Evolutionary conservation across 352 stramenopile genomes (phyloP).

Genomic region (Pythium aphanidermatum): DNA sequence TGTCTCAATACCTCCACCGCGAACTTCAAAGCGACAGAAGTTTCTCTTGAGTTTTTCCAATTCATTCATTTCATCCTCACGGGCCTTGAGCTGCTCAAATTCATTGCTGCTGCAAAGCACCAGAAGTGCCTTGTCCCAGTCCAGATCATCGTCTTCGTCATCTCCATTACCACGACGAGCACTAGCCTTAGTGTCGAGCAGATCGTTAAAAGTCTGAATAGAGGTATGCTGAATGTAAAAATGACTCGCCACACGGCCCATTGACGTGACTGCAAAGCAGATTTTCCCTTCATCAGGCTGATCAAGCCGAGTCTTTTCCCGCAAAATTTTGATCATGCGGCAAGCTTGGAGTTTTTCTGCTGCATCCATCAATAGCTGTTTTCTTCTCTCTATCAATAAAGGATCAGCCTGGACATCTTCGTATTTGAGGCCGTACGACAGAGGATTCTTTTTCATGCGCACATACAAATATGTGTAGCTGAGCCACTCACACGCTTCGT

Average conservation of each 20-base stretch:
- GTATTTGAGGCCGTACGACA: slow-evolving; percentile 96
- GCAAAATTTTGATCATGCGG: slow-evolving; percentile 81
- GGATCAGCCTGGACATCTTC: slow-evolving; percentile 92
- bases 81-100: slow-evolving; percentile 95
- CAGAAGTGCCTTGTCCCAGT: slow-evolving; percentile 63
- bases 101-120: slow-evolving; percentile 87
- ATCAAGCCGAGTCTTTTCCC: slow-evolving; percentile 32
- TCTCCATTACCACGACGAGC: not conserved
- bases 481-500: slow-evolving; percentile 96
- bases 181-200: slow-evolving; percentile 67
- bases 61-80: slow-evolving; percentile 94
- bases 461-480: slow-evolving; percentile 99
- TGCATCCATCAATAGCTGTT: slow-evolving; percentile 65
- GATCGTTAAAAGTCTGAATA: slow-evolving; percentile 97
- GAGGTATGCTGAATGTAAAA: slow-evolving; percentile 99
- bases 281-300: slow-evolving; percentile 37
- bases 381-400: slow-evolving; percentile 59
- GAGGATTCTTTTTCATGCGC: slow-evolving; percentile 97
- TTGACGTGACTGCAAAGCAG: slow-evolving; percentile 91
- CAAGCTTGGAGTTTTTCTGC: slow-evolving; percentile 68
- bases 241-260: slow-evolving; percentile 97
- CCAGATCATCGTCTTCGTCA: slow-evolving; percentile 37
- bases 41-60: slow-evolving; percentile 89
- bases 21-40: slow-evolving; percentile 85
- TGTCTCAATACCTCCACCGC: slow-evolving; percentile 88